Base-by-base conservation (phyloP, 139 green algal species). In the Chlamydomonas urium region DNA sequence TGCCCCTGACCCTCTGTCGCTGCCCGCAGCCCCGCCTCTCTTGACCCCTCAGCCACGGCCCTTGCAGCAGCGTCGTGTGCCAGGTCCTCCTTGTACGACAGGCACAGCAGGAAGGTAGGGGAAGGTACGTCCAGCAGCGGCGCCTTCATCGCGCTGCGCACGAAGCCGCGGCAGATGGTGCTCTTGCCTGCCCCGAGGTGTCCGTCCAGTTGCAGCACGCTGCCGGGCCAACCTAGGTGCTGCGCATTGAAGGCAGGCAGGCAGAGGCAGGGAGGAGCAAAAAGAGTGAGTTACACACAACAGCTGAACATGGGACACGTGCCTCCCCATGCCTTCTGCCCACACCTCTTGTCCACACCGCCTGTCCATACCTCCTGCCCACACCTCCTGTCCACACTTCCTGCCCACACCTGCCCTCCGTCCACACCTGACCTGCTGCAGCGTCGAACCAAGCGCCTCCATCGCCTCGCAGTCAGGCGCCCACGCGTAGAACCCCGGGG, bases 101-200 rank as follows among this genome's bases (percentile, higher is more conserved):
- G 73, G 67, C 77, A 82, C 10, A 87, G 65, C 45, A 87, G 69
- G 60, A 85, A 87, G 50, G 82, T 84, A 50, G 82, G 82, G 4
- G 72, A 81, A n/a, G 82, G 78, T 17, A 87, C 78, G 45, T 81
- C 71, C 57, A 84, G 66, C 10, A 62, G n/a, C 1, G 73, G 72
- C 42, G 84, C 75, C 0, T 56, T 14, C 29, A 42, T 66, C 23
- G 79, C 81, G n/a, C 78, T 75, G 5, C 78, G 72, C 37, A 87
- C 75, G 14, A 81, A 66, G 47, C 82, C 82, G 1, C 82, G 75
- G 4, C 65, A 68, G 17, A 84, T 78, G 32, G 78, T 79, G 35
- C 60, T 72, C 65, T 87, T 87, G 58, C 82, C 82, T 47, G 75
- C 77, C 0, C 82, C 82, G 31, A 87, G 62, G 8, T 87, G 75